Conservation (phyloP, 495 filamentous ascomycete species). For the Hyaloscypha hepaticicola region DNA sequence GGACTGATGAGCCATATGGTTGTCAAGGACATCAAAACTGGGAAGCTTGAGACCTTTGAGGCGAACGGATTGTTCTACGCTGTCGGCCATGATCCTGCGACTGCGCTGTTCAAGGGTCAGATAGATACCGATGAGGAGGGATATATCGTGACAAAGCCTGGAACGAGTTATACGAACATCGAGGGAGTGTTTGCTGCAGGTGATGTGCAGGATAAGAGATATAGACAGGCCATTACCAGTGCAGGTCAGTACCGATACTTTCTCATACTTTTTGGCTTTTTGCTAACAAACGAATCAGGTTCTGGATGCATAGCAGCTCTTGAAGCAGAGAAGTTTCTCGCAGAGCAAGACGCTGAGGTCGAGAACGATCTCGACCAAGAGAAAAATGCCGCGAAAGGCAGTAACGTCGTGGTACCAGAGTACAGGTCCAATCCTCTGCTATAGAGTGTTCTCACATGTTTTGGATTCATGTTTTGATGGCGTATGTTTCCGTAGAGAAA, state of each 20-base stretch:
- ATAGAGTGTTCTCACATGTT: slow-evolving; percentile 36
- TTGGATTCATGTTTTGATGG: slow-evolving; percentile 7
- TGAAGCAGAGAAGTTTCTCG: slow-evolving; percentile 88
- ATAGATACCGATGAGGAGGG: slow-evolving; percentile 80
- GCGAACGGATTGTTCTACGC: slow-evolving; percentile 97
- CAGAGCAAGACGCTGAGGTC: slow-evolving; percentile 64
- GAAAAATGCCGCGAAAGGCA: slow-evolving; percentile 34
- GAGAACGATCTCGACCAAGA: slow-evolving; percentile 38
- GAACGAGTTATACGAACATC: slow-evolving; percentile 82
- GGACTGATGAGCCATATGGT: slow-evolving; percentile 83
- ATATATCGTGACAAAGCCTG: slow-evolving; percentile 87
- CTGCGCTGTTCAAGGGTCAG: slow-evolving; percentile 79
- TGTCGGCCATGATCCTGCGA: slow-evolving; percentile 95
- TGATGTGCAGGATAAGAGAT: slow-evolving; percentile 98
- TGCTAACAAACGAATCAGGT: slow-evolving; percentile 54
- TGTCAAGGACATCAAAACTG: slow-evolving; percentile 75
- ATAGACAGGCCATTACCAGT: slow-evolving; percentile 96
- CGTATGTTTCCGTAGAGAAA: slow-evolving; percentile 13
- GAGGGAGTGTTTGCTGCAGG: slow-evolving; percentile 95
- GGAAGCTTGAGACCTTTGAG: slow-evolving; percentile 74
- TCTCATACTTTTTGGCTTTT: background rate
- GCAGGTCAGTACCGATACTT: slow-evolving; percentile 64
- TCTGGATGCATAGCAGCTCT: slow-evolving; percentile 93
- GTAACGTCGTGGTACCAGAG: slow-evolving; percentile 49
- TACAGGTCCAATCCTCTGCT: slow-evolving; percentile 64